Evolutionary conservation across 345 rosid species (phyloP).

Genomic region (Excoecaria agallocha): DNA sequence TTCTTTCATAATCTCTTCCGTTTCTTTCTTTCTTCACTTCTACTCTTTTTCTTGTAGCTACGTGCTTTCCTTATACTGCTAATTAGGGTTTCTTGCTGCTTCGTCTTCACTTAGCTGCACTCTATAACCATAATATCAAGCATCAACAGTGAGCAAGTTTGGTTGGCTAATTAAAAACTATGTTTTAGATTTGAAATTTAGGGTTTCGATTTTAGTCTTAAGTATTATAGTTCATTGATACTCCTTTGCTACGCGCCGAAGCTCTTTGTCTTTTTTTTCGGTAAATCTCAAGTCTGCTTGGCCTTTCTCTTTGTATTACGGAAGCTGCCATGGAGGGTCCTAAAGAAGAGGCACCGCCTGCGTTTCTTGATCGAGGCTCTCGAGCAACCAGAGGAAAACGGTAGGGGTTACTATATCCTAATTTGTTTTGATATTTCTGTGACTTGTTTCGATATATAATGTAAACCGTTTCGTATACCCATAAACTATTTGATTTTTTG

Average conservation of each 20-base stretch:
- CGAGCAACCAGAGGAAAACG: constrained; percentile 80
- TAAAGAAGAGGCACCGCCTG: constrained; percentile 44
- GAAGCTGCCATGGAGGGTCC: constrained; percentile 41
- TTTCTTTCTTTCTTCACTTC: no score
- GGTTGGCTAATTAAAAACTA: background rate
- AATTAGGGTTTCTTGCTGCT: background rate
- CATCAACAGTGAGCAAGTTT: background rate
- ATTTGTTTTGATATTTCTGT: background rate
- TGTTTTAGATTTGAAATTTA: background rate
- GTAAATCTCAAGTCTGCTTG: background rate
- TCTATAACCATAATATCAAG: background rate
- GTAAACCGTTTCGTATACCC: background rate
- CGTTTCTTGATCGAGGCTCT: constrained; percentile 65
- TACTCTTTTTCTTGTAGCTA: no score
- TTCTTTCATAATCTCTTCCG: background rate
- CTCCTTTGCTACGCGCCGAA: background rate
- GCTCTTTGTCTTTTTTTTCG: background rate
- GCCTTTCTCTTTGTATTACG: background rate
- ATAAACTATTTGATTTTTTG: background rate
- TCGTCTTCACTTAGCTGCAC: background rate
- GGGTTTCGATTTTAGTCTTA: constrained; percentile 3
- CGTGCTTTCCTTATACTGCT: background rate
- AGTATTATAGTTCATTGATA: background rate
- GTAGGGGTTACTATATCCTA: constrained; percentile 25
- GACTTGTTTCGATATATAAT: no score